phyloP scores from a whole-genome alignment of 75 land plant genomes.

The Sequoiadendron giganteum region DNA sequence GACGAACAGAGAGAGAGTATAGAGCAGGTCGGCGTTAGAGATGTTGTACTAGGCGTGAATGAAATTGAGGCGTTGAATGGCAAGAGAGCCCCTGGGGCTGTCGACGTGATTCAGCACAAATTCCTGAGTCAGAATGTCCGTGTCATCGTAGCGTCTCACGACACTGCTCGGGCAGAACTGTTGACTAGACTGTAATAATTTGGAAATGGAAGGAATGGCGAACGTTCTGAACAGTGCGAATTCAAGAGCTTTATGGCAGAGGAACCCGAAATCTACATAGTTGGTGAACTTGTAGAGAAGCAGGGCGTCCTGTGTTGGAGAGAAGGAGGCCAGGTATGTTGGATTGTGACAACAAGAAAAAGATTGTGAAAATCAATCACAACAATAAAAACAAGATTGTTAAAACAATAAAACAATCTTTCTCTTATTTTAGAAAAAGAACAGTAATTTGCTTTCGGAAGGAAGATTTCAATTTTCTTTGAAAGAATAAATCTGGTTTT shows the following conservation, averaged over 20 bases:
- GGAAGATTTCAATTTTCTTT: too few species aligned
- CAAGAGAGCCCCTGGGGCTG: slow-evolving; percentile 19
- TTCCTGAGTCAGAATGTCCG: slow-evolving; percentile 20
- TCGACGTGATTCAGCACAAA: slow-evolving; percentile 23
- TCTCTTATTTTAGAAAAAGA: too few species aligned
- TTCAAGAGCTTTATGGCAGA: slow-evolving; percentile 17
- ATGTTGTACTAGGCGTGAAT: slow-evolving; percentile 25
- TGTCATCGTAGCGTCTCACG: slow-evolving; percentile 25
- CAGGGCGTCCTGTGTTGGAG: background rate
- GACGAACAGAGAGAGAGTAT: slow-evolving; percentile 13
- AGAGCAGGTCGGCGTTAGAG: slow-evolving; percentile 21
- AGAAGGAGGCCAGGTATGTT: background rate
- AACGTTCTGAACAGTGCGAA: slow-evolving; percentile 21
- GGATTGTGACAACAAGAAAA: too few species aligned
- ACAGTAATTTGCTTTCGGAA: too few species aligned
- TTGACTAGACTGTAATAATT: background rate
- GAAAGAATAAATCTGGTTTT: too few species aligned
- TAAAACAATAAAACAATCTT: too few species aligned
- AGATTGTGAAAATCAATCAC: too few species aligned
- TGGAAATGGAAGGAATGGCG: slow-evolving; percentile 36
- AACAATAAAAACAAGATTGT: too few species aligned
- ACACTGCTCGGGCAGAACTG: background rate
- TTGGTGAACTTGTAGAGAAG: background rate
- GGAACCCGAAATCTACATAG: slow-evolving; percentile 34
- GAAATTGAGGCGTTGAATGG: slow-evolving; percentile 29